Evolutionary conservation across 1,284 basidiomycete genomes (phyloP).

Genomic region (Leccinum fallax): DNA sequence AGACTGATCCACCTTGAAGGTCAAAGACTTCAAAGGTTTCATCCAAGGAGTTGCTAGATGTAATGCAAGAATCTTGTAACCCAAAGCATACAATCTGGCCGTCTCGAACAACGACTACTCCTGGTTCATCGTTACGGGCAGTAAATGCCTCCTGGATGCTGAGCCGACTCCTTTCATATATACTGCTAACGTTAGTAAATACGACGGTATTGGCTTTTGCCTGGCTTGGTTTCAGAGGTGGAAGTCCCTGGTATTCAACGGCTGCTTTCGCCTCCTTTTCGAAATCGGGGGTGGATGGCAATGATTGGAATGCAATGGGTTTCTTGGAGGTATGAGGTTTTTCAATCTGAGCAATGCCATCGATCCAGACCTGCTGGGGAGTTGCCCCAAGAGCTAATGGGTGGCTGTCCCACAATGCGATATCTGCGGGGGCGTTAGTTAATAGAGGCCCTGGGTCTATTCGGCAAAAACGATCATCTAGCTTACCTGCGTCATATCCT

Average conservation of each 20-base stretch:
- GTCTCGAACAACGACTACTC: constrained; percentile 43
- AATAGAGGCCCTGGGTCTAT: background rate
- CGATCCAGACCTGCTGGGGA: constrained; percentile 75
- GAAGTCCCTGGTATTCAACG: constrained; percentile 66
- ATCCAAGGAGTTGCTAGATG: constrained; percentile 6
- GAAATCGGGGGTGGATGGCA: constrained; percentile 61
- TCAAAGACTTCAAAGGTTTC: constrained; percentile 25
- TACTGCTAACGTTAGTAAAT: constrained; percentile 59
- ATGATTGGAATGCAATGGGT: constrained; percentile 46
- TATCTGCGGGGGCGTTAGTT: constrained; percentile 35
- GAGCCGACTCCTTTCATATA: constrained; percentile 43
- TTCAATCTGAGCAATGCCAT: constrained; percentile 64
- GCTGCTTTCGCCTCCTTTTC: constrained; percentile 54
- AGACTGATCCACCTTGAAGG: constrained; percentile 43
- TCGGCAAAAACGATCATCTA: background rate
- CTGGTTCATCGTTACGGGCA: constrained; percentile 21
- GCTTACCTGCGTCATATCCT: constrained; percentile 52
- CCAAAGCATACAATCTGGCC: constrained; percentile 49
- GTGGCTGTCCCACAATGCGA: constrained; percentile 76
- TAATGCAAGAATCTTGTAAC: constrained; percentile 18
- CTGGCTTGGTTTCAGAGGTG: constrained; percentile 51
- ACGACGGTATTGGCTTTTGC: constrained; percentile 45
- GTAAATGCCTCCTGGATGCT: constrained; percentile 26
- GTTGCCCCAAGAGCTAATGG: constrained; percentile 74
- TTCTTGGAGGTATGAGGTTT: constrained; percentile 48